These are phyloP conservation scores for Penicillium sp. DNA, from an alignment of 2,329 filamentous ascomycete species.

Conservation along the genomic window DNA sequence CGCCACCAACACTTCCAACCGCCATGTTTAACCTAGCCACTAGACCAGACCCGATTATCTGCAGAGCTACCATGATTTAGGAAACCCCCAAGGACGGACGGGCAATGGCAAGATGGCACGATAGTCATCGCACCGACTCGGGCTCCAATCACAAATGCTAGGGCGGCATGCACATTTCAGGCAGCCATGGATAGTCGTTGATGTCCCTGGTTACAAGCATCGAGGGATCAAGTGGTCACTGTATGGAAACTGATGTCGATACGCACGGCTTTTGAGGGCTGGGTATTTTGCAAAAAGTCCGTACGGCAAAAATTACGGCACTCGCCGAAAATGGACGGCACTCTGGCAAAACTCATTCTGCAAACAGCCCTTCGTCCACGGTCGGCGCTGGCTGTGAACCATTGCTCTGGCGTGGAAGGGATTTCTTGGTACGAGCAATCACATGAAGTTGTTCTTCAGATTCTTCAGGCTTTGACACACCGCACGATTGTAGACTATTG, in stretches of 20 bases:
- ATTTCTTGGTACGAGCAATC: slow-evolving; percentile 6
- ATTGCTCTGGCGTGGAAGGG: not conserved
- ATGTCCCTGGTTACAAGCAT: not conserved
- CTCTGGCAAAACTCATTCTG: slow-evolving; percentile 4
- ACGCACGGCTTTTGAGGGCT: not conserved
- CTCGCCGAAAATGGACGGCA: not conserved
- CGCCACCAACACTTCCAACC: not conserved
- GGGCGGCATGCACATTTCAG: slow-evolving; percentile 15
- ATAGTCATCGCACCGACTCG: not conserved
- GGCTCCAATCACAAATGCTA: slow-evolving; percentile 8
- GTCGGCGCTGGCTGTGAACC: slow-evolving; percentile 3
- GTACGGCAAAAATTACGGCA: not conserved
- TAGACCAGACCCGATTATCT: not conserved
- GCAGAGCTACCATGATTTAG: not conserved
- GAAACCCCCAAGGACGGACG: not conserved
- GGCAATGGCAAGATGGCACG: not conserved
- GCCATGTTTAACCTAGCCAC: not conserved
- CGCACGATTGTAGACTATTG: slow-evolving; percentile 1
- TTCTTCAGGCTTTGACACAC: not conserved
- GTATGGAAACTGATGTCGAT: not conserved
- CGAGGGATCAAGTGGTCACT: not conserved
- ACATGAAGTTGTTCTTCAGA: slow-evolving; percentile 3
- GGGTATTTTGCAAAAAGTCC: not conserved
- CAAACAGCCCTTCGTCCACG: slow-evolving; percentile 10
- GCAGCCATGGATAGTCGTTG: slow-evolving; percentile 15